phyloP scores from a whole-genome alignment of 1,139 yeast species.

The Kluyveromyces sp. region DNA sequence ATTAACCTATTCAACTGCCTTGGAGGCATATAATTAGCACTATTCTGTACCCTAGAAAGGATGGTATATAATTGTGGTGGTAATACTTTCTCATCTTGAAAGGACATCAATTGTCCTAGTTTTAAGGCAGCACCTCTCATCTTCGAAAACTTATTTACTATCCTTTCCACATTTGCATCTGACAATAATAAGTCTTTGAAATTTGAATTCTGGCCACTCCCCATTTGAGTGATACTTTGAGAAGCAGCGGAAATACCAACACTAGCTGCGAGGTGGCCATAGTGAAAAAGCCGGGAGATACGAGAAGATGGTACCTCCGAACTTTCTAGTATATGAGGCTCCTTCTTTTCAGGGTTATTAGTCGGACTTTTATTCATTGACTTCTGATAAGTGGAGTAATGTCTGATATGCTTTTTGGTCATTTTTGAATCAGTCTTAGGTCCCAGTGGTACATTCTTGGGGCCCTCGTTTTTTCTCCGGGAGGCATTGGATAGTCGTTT shows the following conservation, averaged over 20 bases:
- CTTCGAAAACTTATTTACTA: slow-evolving; percentile 78
- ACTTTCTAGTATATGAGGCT: slow-evolving; percentile 35
- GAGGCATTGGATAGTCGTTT: slow-evolving; percentile 14
- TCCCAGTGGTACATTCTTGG: neutral
- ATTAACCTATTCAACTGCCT: slow-evolving; percentile 77
- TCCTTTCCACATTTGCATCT: slow-evolving; percentile 76
- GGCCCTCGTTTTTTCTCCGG: slow-evolving; percentile 5
- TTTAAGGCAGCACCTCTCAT: slow-evolving; percentile 99
- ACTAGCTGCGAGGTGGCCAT: slow-evolving; percentile 88
- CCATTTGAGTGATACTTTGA: slow-evolving; percentile 66
- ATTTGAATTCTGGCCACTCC: slow-evolving; percentile 44
- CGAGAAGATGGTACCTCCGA: slow-evolving; percentile 82
- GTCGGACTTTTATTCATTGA: neutral
- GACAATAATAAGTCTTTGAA: slow-evolving; percentile 61
- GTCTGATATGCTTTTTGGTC: slow-evolving; percentile 9
- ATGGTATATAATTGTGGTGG: slow-evolving; percentile 82
- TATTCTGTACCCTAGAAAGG: slow-evolving; percentile 77
- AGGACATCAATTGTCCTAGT: slow-evolving; percentile 90
- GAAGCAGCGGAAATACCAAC: slow-evolving; percentile 79
- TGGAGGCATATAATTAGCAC: slow-evolving; percentile 95
- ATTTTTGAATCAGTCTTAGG: neutral
- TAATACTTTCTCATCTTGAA: slow-evolving; percentile 78
- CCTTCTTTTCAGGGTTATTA: neutral
- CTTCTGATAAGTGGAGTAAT: slow-evolving; percentile 9
- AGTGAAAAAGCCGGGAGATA: slow-evolving; percentile 80